phyloP scores from a whole-genome alignment of 1,139 yeast genomes.

The Magnusiomyces suaveolens region DNA sequence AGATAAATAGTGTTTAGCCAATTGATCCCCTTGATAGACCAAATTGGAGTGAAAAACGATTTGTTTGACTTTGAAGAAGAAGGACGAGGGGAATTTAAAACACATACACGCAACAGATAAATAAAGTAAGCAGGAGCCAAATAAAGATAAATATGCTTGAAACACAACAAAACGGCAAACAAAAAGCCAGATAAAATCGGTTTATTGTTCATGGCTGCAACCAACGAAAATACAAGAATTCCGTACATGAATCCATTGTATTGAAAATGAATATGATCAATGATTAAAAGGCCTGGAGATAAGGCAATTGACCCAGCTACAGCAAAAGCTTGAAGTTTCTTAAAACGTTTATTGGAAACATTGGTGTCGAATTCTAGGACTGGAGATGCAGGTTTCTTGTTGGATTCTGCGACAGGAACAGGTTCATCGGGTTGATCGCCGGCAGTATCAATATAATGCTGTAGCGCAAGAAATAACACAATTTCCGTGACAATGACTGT shows the following conservation, averaged over 20 bases:
- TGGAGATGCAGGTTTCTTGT: slow-evolving; percentile 9
- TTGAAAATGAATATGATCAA: slow-evolving; percentile 92
- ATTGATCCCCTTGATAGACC: slow-evolving; percentile 36
- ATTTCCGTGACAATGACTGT: slow-evolving; percentile 76
- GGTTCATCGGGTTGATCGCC: slow-evolving; percentile 28
- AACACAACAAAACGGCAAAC: slow-evolving; percentile 73
- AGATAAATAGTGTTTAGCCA: slow-evolving; percentile 44
- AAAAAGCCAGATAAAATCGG: slow-evolving; percentile 59
- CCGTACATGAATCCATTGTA: slow-evolving; percentile 93
- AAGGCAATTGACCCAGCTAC: slow-evolving; percentile 74
- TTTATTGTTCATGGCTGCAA: slow-evolving; percentile 52
- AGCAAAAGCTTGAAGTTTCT: slow-evolving; percentile 46
- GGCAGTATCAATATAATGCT: slow-evolving; percentile 56
- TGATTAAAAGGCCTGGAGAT: slow-evolving; percentile 79
- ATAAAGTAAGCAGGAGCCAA: slow-evolving; percentile 91
- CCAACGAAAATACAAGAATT: slow-evolving; percentile 60
- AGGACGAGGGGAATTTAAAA: slow-evolving; percentile 35
- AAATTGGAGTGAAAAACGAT: slow-evolving; percentile 2
- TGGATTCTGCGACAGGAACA: slow-evolving; percentile 8
- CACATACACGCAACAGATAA: slow-evolving; percentile 62
- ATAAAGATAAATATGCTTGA: slow-evolving; percentile 87
- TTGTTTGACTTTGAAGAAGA: slow-evolving; percentile 4
- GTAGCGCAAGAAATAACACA: slow-evolving; percentile 58
- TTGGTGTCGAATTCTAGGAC: not conserved
- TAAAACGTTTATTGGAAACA: slow-evolving; percentile 10